A percentile compares a stretch with the other conserved stretches of the same genome.
These are phyloP conservation scores for Trichophyton rubrum DNA, from an alignment of 2,329 filamentous ascomycete genomes.

Conservation along the genomic window DNA sequence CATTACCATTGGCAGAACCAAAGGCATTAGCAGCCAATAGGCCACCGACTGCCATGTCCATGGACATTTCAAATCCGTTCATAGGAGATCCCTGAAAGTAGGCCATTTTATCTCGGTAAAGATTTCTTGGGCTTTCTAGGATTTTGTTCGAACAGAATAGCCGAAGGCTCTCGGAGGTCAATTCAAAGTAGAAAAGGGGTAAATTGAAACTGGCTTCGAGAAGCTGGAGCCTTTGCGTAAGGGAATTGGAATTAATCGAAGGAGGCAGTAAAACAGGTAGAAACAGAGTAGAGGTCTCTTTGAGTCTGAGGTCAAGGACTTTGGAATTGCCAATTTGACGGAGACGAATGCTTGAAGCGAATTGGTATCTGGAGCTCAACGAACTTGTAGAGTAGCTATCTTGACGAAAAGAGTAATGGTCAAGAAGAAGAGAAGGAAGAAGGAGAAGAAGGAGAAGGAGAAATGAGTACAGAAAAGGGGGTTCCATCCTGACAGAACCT, in stretches of 20 bases:
- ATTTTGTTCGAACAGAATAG: background rate
- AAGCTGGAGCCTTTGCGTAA: background rate
- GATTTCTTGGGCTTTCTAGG: background rate
- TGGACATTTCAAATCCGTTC: background rate
- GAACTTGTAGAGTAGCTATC: background rate
- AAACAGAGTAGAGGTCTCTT: background rate
- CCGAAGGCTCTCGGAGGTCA: background rate
- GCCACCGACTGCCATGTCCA: background rate
- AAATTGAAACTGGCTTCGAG: conserved; percentile 6
- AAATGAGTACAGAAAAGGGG: background rate
- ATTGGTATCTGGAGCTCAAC: background rate
- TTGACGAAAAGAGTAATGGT: background rate
- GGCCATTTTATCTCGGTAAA: background rate
- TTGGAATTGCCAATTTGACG: background rate
- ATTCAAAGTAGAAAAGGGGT: background rate
- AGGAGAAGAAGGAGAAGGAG: background rate
- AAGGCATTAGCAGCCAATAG: background rate
- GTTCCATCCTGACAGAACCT: background rate
- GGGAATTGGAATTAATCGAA: background rate
- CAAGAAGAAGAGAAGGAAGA: background rate
- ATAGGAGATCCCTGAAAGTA: background rate
- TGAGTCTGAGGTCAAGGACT: background rate
- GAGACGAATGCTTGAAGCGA: background rate
- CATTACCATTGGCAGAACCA: background rate
- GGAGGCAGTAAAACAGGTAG: background rate